Conservation (phyloP, 2,329 filamentous ascomycete species). For the Sclerotinia subarctica region DNA sequence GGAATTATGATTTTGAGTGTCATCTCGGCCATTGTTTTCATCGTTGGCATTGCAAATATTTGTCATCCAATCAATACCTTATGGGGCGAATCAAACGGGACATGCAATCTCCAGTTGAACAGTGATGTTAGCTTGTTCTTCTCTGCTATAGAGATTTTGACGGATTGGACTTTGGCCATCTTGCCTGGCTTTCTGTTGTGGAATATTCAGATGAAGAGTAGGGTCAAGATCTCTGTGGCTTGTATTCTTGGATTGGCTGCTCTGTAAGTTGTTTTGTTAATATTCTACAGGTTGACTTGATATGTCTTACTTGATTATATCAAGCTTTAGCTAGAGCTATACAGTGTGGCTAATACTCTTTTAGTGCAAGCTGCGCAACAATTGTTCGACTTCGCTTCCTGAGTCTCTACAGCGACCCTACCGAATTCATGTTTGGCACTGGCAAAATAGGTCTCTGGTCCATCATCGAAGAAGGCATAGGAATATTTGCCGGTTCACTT, state of each 20-base stretch:
- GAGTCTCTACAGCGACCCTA: constrained; percentile 41
- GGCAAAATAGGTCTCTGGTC: constrained; percentile 47
- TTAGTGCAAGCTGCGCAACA: constrained; percentile 40
- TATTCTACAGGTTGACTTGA: too few relatives aligned
- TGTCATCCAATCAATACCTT: constrained; percentile 38
- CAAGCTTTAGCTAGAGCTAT: background rate
- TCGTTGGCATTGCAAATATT: constrained; percentile 36
- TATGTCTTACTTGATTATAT: background rate
- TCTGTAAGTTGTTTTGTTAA: constrained; percentile 36
- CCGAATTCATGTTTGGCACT: constrained; percentile 43
- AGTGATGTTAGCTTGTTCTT: constrained; percentile 39
- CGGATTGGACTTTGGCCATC: constrained; percentile 44
- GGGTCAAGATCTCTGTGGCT: constrained; percentile 41
- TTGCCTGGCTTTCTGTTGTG: constrained; percentile 43
- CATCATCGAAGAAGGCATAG: constrained; percentile 48
- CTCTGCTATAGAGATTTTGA: constrained; percentile 40
- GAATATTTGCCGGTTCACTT: constrained; percentile 48
- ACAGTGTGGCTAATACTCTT: constrained; percentile 21
- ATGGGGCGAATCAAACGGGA: constrained; percentile 36
- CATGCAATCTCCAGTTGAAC: constrained; percentile 36
- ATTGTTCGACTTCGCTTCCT: constrained; percentile 46
- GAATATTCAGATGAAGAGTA: constrained; percentile 42
- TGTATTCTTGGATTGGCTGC: constrained; percentile 38
- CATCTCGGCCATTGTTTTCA: constrained; percentile 35
- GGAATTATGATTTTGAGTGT: constrained; percentile 30